A percentile compares a stretch with the other conserved stretches of the same genome.
These are phyloP conservation scores for Schizopora paradoxa DNA, from an alignment of 1,284 basidiomycete species.

Conservation along the genomic window DNA sequence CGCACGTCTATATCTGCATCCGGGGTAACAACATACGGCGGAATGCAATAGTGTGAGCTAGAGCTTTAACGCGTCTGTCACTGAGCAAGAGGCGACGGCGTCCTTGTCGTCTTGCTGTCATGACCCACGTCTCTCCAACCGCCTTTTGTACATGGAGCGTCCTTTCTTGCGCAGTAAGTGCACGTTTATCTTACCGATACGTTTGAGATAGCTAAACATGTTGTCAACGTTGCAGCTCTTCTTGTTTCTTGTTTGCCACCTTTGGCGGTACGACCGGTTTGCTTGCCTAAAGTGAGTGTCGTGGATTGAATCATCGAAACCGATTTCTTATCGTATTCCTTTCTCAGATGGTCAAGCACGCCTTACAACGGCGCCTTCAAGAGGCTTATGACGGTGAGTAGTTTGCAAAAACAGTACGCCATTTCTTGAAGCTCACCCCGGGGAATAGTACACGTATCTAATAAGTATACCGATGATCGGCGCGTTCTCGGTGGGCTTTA, in stretches of 20 bases:
- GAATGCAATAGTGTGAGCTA: too few species aligned
- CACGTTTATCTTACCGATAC: not conserved
- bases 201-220: not conserved
- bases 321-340: not conserved
- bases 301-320: not conserved
- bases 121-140: conserved; percentile 62
- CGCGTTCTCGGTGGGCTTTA: conserved; percentile 55
- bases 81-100: too few species aligned
- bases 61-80: too few species aligned
- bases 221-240: conserved; percentile 40
- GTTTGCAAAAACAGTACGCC: not conserved
- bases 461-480: conserved; percentile 55
- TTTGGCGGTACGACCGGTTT: conserved; percentile 76
- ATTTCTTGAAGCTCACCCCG: not conserved
- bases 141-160: conserved; percentile 59
- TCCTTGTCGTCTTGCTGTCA: too few species aligned
- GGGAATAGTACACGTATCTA: conserved; percentile 63
- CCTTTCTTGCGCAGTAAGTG: conserved; percentile 44
- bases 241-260: conserved; percentile 59
- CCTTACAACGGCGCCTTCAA: conserved; percentile 67
- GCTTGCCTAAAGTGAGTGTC: conserved; percentile 55
- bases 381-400: conserved; percentile 69
- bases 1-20: too few species aligned
- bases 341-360: conserved; percentile 57
- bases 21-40: too few species aligned